Evolutionary conservation across 2,329 filamentous ascomycete species (phyloP).

Genomic region (Ophidiomyces ophidiicola): DNA sequence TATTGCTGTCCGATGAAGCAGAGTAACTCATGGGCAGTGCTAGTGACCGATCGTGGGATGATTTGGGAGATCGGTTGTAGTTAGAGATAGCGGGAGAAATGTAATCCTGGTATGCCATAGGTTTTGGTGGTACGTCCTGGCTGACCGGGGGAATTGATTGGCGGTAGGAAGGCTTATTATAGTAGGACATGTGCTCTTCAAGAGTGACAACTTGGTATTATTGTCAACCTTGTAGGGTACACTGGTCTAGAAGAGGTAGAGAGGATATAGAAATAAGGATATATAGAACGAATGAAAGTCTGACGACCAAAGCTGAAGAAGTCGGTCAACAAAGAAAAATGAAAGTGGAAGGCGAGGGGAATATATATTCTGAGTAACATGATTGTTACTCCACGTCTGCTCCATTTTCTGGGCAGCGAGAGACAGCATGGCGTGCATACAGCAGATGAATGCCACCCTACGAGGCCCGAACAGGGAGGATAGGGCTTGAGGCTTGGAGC

Average conservation of each 20-base stretch:
- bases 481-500: conserved; percentile 7
- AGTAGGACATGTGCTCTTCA: conserved; percentile 8
- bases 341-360: conserved; percentile 1
- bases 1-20: conserved; percentile 16
- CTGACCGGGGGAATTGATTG: not conserved
- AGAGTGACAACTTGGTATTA: not conserved
- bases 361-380: conserved; percentile 12
- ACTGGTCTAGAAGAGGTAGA: not conserved
- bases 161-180: not conserved
- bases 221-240: not conserved
- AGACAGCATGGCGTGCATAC: conserved; percentile 6
- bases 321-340: conserved; percentile 6
- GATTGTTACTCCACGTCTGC: conserved; percentile 11
- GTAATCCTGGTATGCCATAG: conserved; percentile 7
- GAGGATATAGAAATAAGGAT: conserved; percentile 2
- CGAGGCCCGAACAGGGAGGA: not conserved
- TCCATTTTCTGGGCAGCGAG: conserved; percentile 5
- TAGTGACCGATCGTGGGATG: conserved; percentile 8
- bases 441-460: conserved; percentile 3
- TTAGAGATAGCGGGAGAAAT: conserved; percentile 7
- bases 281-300: conserved; percentile 3
- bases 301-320: conserved; percentile 2
- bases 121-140: not conserved
- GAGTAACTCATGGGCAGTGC: conserved; percentile 17
- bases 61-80: not conserved